Conservation (phyloP, 306 rosid genomes). For the Trifolium pratense region DNA sequence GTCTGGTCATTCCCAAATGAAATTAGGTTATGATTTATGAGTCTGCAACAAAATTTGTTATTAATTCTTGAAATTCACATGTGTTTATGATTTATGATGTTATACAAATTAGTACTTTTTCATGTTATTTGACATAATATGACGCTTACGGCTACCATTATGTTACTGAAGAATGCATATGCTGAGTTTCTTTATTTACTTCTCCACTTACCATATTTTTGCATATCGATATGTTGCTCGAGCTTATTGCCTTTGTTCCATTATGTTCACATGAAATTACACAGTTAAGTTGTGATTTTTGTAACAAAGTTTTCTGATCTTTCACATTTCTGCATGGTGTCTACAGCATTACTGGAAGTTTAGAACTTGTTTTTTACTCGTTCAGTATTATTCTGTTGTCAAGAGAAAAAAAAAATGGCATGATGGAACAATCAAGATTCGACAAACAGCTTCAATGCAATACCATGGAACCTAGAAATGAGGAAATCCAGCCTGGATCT, state of each 20-base stretch:
- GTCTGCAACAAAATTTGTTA: no score
- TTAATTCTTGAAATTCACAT: neutral
- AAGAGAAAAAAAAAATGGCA: slow-evolving; percentile 36
- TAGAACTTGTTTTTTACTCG: slow-evolving; percentile 24
- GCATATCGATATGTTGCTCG: neutral
- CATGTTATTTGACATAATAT: neutral
- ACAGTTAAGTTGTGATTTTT: neutral
- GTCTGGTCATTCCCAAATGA: neutral
- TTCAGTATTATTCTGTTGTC: neutral
- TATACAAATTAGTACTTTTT: no score
- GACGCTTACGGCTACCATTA: no score
- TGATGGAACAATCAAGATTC: slow-evolving; percentile 51
- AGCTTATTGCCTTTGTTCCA: neutral
- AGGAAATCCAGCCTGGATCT: slow-evolving; percentile 55
- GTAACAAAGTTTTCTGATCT: slow-evolving; percentile 23
- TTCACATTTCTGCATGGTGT: slow-evolving; percentile 21
- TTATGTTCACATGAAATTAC: slow-evolving; percentile 24
- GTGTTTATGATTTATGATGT: neutral
- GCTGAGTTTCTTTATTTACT: slow-evolving; percentile 18
- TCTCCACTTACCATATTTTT: slow-evolving; percentile 14
- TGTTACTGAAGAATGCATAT: neutral
- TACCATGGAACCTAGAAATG: slow-evolving; percentile 61
- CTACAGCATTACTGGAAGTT: slow-evolving; percentile 6
- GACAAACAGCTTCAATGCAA: slow-evolving; percentile 49
- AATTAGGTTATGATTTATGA: neutral